phyloP scores from a whole-genome alignment of 148 eudicot species.

The Camellia japonica region DNA sequence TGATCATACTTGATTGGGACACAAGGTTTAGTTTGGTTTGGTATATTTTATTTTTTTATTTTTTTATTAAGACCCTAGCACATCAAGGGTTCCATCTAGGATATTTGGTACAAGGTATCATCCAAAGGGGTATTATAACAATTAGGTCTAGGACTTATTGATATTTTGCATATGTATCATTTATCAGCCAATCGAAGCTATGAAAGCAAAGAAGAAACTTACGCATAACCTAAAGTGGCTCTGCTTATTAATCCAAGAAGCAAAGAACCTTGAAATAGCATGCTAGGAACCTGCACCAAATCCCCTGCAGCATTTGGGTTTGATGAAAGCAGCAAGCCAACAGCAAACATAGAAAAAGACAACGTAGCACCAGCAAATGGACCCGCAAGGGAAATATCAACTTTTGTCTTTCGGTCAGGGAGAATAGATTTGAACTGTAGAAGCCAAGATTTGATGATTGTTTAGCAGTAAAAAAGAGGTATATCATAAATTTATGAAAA shows the following conservation, averaged over 20 bases:
- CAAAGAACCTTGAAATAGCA: slow-evolving; percentile 93
- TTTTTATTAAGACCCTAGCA: not conserved
- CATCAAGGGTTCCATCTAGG: not conserved
- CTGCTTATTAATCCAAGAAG: slow-evolving; percentile 93
- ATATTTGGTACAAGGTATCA: not conserved
- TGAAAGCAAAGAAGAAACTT: slow-evolving; percentile 37
- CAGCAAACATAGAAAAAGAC: slow-evolving; percentile 82
- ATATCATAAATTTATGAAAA: not conserved
- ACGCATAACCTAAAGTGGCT: slow-evolving; percentile 87
- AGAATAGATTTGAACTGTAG: slow-evolving; percentile 93
- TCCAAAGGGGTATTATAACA: not conserved
- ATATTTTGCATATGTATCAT: not conserved
- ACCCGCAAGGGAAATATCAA: slow-evolving; percentile 92
- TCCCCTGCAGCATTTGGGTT: slow-evolving; percentile 74
- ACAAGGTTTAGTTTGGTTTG: too few relatives aligned
- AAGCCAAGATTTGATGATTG: slow-evolving; percentile 21
- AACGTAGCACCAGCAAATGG: slow-evolving; percentile 90
- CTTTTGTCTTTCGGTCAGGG: slow-evolving; percentile 82
- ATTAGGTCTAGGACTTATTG: not conserved
- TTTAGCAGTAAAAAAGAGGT: slow-evolving; percentile 8
- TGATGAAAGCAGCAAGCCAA: slow-evolving; percentile 83
- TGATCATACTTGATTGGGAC: too few relatives aligned
- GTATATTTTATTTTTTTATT: too few relatives aligned
- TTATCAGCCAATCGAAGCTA: not conserved
- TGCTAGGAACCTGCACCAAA: slow-evolving; percentile 87